A percentile compares a stretch with the other conserved stretches of the same genome.
phyloP scores from a whole-genome alignment of 2,329 filamentous ascomycete species.

The Aspergillus pseudonomiae region DNA sequence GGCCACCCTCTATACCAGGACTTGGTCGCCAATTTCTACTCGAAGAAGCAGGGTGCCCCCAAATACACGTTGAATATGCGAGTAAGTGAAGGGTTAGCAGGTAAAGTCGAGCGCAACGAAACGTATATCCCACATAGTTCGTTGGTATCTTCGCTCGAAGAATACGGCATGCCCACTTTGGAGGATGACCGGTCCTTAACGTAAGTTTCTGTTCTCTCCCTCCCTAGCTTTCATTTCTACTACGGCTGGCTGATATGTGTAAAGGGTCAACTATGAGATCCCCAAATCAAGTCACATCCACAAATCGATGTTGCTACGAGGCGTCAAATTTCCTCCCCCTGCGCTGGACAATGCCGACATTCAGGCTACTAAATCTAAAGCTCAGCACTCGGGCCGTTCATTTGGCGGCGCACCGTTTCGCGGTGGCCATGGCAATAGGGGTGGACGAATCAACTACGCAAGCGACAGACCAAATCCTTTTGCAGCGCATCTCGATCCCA shows the following conservation, averaged over 20 bases:
- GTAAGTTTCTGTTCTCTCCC: conserved; percentile 53
- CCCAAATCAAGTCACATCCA: conserved; percentile 73
- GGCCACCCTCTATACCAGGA: conserved; percentile 84
- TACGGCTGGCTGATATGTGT: conserved; percentile 25
- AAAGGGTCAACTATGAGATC: conserved; percentile 82
- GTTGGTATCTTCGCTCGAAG: conserved; percentile 75
- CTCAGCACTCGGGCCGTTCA: conserved; percentile 67
- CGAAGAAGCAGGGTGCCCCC: conserved; percentile 73
- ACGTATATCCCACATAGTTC: conserved; percentile 82
- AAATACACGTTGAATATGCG: conserved; percentile 74
- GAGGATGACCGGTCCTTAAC: conserved; percentile 86
- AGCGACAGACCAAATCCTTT: conserved; percentile 48
- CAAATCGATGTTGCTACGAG: conserved; percentile 92
- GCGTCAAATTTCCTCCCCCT: conserved; percentile 71
- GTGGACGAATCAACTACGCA: conserved; percentile 60
- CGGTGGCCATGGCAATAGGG: conserved; percentile 49
- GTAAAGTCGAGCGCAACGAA: conserved; percentile 78
- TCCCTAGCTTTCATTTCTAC: background rate
- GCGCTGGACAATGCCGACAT: conserved; percentile 77
- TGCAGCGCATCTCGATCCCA: conserved; percentile 51
- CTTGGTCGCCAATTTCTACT: conserved; percentile 83
- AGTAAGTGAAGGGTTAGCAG: conserved; percentile 75
- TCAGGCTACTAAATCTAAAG: conserved; percentile 69
- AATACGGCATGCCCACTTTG: conserved; percentile 71
- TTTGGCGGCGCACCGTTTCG: conserved; percentile 69